Evolutionary conservation across 306 rosid genomes (phyloP).

Genomic region (Sicyos baderoa): DNA sequence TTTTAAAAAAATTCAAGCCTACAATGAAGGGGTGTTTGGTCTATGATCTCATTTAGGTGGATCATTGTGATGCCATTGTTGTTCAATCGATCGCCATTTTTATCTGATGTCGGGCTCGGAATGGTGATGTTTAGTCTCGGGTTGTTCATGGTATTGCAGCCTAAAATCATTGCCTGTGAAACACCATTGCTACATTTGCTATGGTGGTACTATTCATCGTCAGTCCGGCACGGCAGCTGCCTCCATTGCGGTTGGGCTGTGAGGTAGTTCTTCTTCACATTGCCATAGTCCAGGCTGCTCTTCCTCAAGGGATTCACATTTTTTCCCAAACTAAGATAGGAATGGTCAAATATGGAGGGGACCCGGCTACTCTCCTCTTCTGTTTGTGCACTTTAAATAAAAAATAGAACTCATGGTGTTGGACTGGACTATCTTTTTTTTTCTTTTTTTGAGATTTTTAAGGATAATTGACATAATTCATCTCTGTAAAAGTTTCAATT

Average conservation of each 20-base stretch:
- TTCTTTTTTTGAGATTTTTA: too few species aligned
- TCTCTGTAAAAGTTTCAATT: too few species aligned
- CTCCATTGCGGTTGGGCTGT: constrained; percentile 56
- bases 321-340: too few species aligned
- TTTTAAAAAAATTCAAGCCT: too few species aligned
- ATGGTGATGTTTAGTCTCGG: constrained; percentile 98
- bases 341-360: too few species aligned
- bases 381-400: constrained; percentile 37
- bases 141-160: constrained; percentile 85
- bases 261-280: constrained; percentile 65
- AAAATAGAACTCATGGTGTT: neutral
- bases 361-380: constrained; percentile 33
- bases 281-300: constrained; percentile 90
- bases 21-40: too few species aligned
- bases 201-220: constrained; percentile 73
- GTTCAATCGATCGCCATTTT: constrained; percentile 58
- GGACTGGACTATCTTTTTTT: too few species aligned
- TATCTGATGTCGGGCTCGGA: constrained; percentile 81
- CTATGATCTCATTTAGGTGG: constrained; percentile 77
- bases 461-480: too few species aligned
- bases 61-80: constrained; percentile 66
- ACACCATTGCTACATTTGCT: constrained; percentile 55
- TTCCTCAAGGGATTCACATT: constrained; percentile 64
- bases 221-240: constrained; percentile 82
- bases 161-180: constrained; percentile 69